Conservation (phyloP, 345 rosid genomes). For the Firmiana major region DNA sequence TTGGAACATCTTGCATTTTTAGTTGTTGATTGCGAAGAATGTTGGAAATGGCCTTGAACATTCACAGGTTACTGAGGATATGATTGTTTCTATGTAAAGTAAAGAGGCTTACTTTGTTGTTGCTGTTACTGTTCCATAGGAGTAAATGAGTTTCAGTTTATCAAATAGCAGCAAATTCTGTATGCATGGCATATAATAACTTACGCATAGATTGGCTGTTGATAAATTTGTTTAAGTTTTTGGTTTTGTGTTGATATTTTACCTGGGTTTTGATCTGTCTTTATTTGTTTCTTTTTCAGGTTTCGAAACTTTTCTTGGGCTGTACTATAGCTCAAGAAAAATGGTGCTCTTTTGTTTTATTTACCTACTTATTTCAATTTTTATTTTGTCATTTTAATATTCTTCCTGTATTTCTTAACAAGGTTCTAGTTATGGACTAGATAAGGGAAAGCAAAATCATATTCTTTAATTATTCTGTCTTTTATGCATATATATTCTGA, state of each 20-base stretch:
- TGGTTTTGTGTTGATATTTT: neutral
- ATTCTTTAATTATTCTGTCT: neutral
- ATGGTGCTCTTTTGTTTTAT: constrained; percentile 21
- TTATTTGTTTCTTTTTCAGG: constrained; percentile 12
- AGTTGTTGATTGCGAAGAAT: neutral
- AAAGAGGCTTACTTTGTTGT: neutral
- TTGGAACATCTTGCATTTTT: neutral
- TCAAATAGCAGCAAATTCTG: neutral
- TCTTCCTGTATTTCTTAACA: neutral
- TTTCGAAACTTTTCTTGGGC: neutral
- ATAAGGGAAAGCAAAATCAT: neutral
- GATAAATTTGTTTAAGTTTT: neutral
- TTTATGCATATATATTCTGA: neutral
- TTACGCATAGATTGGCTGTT: neutral
- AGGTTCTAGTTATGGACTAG: neutral
- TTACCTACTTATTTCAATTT: neutral
- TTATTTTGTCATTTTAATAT: neutral
- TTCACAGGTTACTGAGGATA: neutral
- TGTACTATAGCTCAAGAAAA: constrained; percentile 3
- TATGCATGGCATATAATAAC: neutral
- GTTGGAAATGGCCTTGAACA: neutral
- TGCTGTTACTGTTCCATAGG: neutral
- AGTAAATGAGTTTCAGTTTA: neutral
- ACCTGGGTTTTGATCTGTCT: neutral
- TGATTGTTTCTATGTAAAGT: neutral